Evolutionary conservation across 352 stramenopile genomes (phyloP).

Genomic region (Phytophthora aleatoria): DNA sequence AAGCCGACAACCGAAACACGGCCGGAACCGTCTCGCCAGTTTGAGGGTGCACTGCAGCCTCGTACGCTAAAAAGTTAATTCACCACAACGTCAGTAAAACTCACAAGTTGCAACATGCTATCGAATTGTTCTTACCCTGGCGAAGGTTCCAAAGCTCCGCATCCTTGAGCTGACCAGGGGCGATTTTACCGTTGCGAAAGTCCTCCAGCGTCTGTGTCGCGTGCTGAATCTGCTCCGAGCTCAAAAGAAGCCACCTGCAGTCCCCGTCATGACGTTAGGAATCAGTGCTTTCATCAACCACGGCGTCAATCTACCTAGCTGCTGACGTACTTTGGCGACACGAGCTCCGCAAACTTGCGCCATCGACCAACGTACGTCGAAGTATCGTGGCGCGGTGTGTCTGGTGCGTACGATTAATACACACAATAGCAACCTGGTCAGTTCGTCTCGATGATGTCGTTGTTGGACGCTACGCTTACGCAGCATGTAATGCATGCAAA

Average conservation of each 20-base stretch:
- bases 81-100: conserved; percentile 4
- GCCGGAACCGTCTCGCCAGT: conserved; percentile 76
- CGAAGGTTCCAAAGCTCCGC: conserved; percentile 80
- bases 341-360: conserved; percentile 85
- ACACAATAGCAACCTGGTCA: background rate
- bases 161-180: conserved; percentile 51
- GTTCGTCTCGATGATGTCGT: background rate
- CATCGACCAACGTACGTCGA: conserved; percentile 87
- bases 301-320: background rate
- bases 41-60: conserved; percentile 83
- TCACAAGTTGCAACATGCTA: background rate
- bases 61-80: conserved; percentile 47
- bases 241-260: conserved; percentile 70
- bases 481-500: background rate
- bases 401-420: conserved; percentile 23
- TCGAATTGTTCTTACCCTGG: conserved; percentile 38
- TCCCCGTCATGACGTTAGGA: conserved; percentile 12
- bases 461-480: background rate
- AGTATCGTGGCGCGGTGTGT: conserved; percentile 82
- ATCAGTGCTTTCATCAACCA: background rate
- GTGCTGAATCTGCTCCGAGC: conserved; percentile 64
- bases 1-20: conserved; percentile 78
- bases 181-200: conserved; percentile 59
- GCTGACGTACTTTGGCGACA: conserved; percentile 62
- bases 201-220: conserved; percentile 56